Evolutionary conservation across 78 protist species (phyloP), one percentile per base, ranked within the genome.

Genomic region (Monosiga brevicollis): DNA sequence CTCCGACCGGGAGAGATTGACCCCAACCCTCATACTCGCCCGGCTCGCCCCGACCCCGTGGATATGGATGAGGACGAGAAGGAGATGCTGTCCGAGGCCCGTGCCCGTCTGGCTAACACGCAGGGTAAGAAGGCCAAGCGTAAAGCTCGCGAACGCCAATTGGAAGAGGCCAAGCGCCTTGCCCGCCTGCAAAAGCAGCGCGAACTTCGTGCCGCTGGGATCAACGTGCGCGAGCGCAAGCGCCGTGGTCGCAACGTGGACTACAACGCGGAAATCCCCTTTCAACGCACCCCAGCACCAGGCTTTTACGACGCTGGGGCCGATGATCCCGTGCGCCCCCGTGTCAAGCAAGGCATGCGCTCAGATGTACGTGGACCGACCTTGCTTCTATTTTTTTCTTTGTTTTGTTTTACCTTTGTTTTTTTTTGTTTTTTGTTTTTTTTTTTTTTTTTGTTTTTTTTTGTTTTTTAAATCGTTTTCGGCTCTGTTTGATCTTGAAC

Each of bases 61-160:
- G 99, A 98, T 86, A 97, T 97, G 99, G 98, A 96, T 85, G 99
- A 97, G 54, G 98, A 96, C 73, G 99, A 98, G 87, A 97, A 96
- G 87, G 99, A 98, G 77, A 96, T 97, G 94, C 90, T 97, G 25
- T 73, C 91, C 11, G 98, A 96, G 84, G 99, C 99, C 11, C 88
- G 97, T 15, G 99, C 99, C 20, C 94, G 99, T 54, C 96, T 98
- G 20, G 99, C 99, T 10, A 98, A 98, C 93, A 97, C 99, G 1
- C 89, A 91, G 55, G 99, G 99, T 40, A 98, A 98, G 84, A 98
- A 98, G 83, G 98, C 97, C 36, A 96, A 96, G 86, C 89, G 99
- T 23, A 92, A 95, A 89, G 97, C 97, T 42, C 88, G 99, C 54
- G 99, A 97, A 80, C 87, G 91, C 83, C 97, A 94, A 86, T 90